Base-by-base conservation (phyloP, 1,284 basidiomycete genomes). In the Heterobasidion parviporum region DNA sequence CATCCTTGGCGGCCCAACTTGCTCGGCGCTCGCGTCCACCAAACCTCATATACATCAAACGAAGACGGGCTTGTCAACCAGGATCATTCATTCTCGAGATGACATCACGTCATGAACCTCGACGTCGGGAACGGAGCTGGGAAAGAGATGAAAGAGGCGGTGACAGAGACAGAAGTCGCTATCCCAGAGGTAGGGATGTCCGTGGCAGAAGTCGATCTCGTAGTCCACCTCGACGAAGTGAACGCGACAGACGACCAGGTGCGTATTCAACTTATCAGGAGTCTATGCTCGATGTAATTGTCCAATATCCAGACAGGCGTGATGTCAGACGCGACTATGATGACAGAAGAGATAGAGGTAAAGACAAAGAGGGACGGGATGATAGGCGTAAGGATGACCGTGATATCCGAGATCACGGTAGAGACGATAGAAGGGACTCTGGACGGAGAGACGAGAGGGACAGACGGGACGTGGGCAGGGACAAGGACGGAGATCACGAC, bases 121-220 rank as follows among this genome's bases (percentile, higher is more conserved):
- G 80, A 63, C 71, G 81, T 65, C 79, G 82, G 58, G 87, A 88
- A 61, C 72, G 84, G 60, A 86, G 83, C 64, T 79, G 83, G 79
- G 86, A 88, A 61, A 75, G 78, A 57, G 81, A 75, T 53, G 67
- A 63, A 57, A 48, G 61, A 62, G 59, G 60, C 20, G 59, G 63
- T 54, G 57, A 61, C 56, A 60, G 63, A 56, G 57, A 61, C 56
- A 58, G 56, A 47, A 53, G 57, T 57, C 61, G 62, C 15, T 55
- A 60, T 45, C 56, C 61, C 32, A 68, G 75, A 57, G 72, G 78
- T 53, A 71, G 78, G 56, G 72, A 76, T 50, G 73, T 71, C 50
- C 76, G 79, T 58, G 74, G 79, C 60, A 74, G 83, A 46, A 87
- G 84, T 66, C 78, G 86, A 58, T 88, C 85, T 41, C 79, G 83